Evolutionary conservation across 345 rosid genomes (phyloP), one percentile per base, ranked within the genome.

Genomic region (Brassica napus): DNA sequence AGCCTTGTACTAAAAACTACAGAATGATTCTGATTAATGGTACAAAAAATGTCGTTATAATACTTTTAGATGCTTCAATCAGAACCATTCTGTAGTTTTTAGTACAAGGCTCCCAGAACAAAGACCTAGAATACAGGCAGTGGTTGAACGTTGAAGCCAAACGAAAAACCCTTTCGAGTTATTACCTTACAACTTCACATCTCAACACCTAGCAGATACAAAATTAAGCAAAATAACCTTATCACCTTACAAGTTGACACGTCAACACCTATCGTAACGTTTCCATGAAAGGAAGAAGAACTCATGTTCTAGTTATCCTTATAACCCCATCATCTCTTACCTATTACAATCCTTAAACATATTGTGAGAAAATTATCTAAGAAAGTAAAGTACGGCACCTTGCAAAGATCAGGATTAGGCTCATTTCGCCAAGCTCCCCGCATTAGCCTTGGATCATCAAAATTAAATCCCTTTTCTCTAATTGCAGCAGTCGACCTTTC

Each of bases 391-490:
- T 70, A 78, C 63, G 55, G 60, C 76, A 96, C 99, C 99, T 88
- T 90, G 94, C 99, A 96, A 58, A 84, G 60, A 82, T 96, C 97
- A 79, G 97, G 91, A 85, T 89, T 88, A 24, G 95, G 90, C 69
- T 93, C 97, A 83, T 96, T 90, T 86, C 98, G 90, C 99, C 99
- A 96, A 65, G 98, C 97, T 78, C 98, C 99, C 37, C 90, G 87
- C 92, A 96, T 87, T 57, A 96, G 83, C 89, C 97, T 89, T 34
- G 85, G 76, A 84, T 96, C 99, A 62, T 93, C 94, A 88, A 96
- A 96, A 84, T 96, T 93, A 83, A 96, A 96, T 75, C 99, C 99
- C 83, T 88, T 90, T 79, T 96, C 99, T n/a, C 73, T 86, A 31
- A 84, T 74, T 21, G 87, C 85, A 70, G 81, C 83, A 26, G 84